Conservation (phyloP, 2,329 filamentous ascomycete genomes). For the Penicillium sp. region DNA sequence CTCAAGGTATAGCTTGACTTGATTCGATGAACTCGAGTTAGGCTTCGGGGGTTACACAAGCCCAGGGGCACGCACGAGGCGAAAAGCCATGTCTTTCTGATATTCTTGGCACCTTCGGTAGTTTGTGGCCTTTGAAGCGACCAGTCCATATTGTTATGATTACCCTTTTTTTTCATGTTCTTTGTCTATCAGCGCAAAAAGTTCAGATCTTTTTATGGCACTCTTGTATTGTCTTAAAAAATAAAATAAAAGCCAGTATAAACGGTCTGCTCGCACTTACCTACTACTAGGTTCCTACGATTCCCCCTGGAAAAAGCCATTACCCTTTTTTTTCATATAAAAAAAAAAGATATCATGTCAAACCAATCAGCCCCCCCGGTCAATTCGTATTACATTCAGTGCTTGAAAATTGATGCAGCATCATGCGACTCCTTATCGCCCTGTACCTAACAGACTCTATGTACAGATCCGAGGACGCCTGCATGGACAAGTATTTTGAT, state of each 20-base stretch:
- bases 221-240: not conserved
- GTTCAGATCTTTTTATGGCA: constrained; percentile 17
- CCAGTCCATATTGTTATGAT: constrained; percentile 28
- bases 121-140: constrained; percentile 18
- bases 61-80: constrained; percentile 10
- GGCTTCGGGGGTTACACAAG: constrained; percentile 8
- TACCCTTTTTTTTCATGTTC: constrained; percentile 14
- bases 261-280: not conserved
- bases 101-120: constrained; percentile 11
- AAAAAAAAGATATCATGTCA: not conserved
- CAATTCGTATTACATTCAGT: not conserved
- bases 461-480: constrained; percentile 8
- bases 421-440: constrained; percentile 14
- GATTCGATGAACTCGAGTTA: constrained; percentile 20
- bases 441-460: not conserved
- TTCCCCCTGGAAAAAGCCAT: constrained; percentile 6
- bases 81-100: constrained; percentile 7
- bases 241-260: not conserved
- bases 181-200: constrained; percentile 22
- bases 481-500: constrained; percentile 7
- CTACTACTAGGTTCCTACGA: not conserved
- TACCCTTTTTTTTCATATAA: not conserved
- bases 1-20: constrained; percentile 5
- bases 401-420: constrained; percentile 5
- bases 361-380: constrained; percentile 17